These are phyloP conservation scores for barrel medic (Medicago truncatula) DNA, from an alignment of 306 rosid genomes.

Conservation along the genomic window MtrunA17r5.0-ANR NC_053042.1:20177001-20177500, in stretches of 20 bases:
- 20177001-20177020: conserved; percentile 68
- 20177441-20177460: conserved; percentile 62
- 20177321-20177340: conserved; percentile 55
- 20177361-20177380: conserved; percentile 82
- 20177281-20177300: conserved; percentile 87
- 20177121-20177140: conserved; percentile 95
- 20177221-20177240: conserved; percentile 66
- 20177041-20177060: conserved; percentile 88
- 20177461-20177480: conserved; percentile 64
- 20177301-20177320: conserved; percentile 85
- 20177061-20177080: conserved; percentile 93
- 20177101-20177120: conserved; percentile 74
- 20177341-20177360: conserved; percentile 53
- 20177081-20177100: conserved; percentile 90
- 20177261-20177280: conserved; percentile 96
- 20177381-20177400: conserved; percentile 86
- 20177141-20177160: conserved; percentile 90
- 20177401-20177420: conserved; percentile 80
- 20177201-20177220: conserved; percentile 51
- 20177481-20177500: conserved; percentile 86
- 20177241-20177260: conserved; percentile 78
- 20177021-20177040: conserved; percentile 86
- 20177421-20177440: conserved; percentile 75
- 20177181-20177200: conserved; percentile 48
- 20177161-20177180: conserved; percentile 56